Conservation (phyloP, 2,329 filamentous ascomycete genomes). For the Fonsecaea multimorphosa region DNA sequence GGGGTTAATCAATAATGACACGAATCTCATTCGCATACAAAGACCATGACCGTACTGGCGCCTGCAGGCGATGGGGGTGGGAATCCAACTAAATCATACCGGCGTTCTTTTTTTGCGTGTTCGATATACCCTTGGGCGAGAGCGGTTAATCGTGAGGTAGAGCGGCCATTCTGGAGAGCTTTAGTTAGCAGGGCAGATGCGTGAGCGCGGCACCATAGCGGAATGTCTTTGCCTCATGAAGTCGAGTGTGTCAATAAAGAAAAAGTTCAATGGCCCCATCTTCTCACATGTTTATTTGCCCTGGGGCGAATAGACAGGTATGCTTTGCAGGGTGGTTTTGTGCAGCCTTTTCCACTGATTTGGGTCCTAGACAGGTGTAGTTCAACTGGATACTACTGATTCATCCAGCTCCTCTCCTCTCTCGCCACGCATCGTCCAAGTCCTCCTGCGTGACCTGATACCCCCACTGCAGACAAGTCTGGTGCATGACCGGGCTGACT, state of each 20-base stretch:
- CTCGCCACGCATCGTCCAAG: constrained; percentile 56
- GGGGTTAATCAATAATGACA: background rate
- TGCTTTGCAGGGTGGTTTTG: background rate
- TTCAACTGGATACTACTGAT: background rate
- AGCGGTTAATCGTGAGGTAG: background rate
- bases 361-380: too few species aligned
- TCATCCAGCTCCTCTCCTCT: constrained; percentile 7
- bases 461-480: constrained; percentile 64
- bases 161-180: background rate
- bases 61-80: background rate
- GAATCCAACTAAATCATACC: too few species aligned
- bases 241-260: background rate
- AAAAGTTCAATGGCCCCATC: background rate
- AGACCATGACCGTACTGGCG: background rate
- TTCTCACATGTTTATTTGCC: background rate
- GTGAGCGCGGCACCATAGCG: background rate
- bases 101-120: too few species aligned
- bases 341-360: background rate
- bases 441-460: constrained; percentile 59
- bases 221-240: background rate
- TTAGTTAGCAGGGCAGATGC: background rate
- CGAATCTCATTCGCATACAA: background rate
- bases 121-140: background rate
- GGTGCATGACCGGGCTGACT: constrained; percentile 63
- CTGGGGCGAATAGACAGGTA: background rate